These are phyloP conservation scores for Sherardia arvensis DNA, from an alignment of 257 asterid species.

Conservation along the genomic window DNA sequence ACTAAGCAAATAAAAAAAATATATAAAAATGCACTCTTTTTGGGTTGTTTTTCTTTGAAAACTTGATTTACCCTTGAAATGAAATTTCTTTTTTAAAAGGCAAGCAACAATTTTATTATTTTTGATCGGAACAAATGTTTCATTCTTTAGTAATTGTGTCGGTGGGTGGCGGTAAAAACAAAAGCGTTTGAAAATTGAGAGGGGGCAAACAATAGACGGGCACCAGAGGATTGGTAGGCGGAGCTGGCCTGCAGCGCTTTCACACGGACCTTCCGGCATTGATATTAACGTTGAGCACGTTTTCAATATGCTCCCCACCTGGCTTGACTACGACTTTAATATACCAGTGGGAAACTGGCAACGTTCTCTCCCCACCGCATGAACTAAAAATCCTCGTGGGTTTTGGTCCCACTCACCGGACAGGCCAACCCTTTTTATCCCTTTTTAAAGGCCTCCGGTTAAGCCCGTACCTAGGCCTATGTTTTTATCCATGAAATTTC, in stretches of 20 bases:
- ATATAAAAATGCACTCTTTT: too few species aligned
- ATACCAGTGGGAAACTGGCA: not conserved
- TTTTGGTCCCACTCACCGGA: not conserved
- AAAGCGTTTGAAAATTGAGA: not conserved
- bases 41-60: too few species aligned
- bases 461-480: too few species aligned
- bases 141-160: not conserved
- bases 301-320: not conserved
- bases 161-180: not conserved
- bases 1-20: too few species aligned
- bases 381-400: not conserved
- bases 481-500: too few species aligned
- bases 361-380: not conserved
- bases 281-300: not conserved
- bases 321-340: not conserved
- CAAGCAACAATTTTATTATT: too few species aligned
- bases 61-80: too few species aligned
- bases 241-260: not conserved
- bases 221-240: not conserved
- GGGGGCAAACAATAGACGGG: not conserved
- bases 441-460: too few species aligned
- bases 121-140: too few species aligned
- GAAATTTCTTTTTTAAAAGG: too few species aligned
- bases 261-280: not conserved
- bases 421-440: not conserved